These are phyloP conservation scores for Camelina sativa DNA, from an alignment of 345 rosid genomes.

Conservation along the genomic window DNA sequence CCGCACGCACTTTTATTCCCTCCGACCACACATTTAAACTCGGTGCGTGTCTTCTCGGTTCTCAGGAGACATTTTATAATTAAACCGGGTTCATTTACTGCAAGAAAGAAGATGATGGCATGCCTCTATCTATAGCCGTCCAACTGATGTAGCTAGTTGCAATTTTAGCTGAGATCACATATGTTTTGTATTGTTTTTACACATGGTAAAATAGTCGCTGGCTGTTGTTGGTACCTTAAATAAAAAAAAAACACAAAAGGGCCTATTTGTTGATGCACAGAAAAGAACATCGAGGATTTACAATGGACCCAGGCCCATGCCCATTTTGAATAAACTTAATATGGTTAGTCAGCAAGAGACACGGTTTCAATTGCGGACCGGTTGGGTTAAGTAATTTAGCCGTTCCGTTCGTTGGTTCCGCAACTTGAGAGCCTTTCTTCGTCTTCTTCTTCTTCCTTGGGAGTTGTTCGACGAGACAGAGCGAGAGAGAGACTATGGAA, in stretches of 20 bases:
- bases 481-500: conserved; percentile 21
- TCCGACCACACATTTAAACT: conserved; percentile 42
- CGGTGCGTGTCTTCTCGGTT: conserved; percentile 35
- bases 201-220: no score
- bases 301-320: background rate
- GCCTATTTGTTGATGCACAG: no score
- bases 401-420: conserved; percentile 7
- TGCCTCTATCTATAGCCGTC: background rate
- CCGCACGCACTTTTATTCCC: conserved; percentile 24
- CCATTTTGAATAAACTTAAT: background rate
- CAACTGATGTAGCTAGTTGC: background rate
- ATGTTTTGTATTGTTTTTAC: no score
- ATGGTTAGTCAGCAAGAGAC: background rate
- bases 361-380: conserved; percentile 6
- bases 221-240: no score
- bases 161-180: background rate
- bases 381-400: conserved; percentile 7
- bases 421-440: background rate
- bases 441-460: background rate
- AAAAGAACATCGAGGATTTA: background rate
- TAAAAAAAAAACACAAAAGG: no score
- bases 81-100: background rate
- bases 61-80: conserved; percentile 12
- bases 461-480: background rate
- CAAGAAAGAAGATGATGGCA: background rate